Evolutionary conservation across 1,139 yeast genomes (phyloP), one percentile per base, ranked within the genome.

Genomic region (Yamadazyma taylorii): DNA sequence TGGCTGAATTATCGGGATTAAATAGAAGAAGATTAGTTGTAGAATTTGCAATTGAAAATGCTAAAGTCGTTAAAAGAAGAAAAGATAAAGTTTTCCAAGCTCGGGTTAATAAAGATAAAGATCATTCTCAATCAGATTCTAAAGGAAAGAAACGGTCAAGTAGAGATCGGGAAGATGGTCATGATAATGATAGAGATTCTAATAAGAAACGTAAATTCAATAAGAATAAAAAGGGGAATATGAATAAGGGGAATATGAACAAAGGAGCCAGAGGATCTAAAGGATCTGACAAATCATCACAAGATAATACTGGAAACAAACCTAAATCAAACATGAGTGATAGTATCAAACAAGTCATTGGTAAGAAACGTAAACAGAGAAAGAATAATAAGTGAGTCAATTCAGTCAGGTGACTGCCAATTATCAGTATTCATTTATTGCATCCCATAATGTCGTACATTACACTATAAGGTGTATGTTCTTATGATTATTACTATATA

Each of bases 31-130:
- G 88, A 44, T 70, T 92, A 43, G 88, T 92, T 52, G 97, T 81
- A 19, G 99, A 92, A 61, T 92, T 94, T 69, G 97, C 99, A 7
- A 75, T 92, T 55, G 97, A 90, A 60, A 89, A 92, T 60, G 95
- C 97, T 14, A 85, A 85, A 56, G 96, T 92, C 39, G 84, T 92
- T 31, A 87, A 85, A 62, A 83, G 97, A 64, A 81, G 97, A 68
- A 77, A 79, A 48, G 97, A 89, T 36, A 79, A 75, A 50, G 77
- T 78, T 26, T 60, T 69, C 47, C 66, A 63, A 37, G 68, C 79
- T 23, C 73, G 78, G 55, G 66, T 63, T 19, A 51, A 55, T 35
- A 39, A 58, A 42, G 38, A 44, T 39, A 42, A 60, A 19, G 14
- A 30, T 51, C 52, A 58, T 60, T 49, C 55, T 51, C 52, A 58